Percentiles rank a stretch among this genome's conserved stretches.
phyloP scores from a whole-genome alignment of 2,329 filamentous ascomycete genomes.

The Capronia epimyces region DNA sequence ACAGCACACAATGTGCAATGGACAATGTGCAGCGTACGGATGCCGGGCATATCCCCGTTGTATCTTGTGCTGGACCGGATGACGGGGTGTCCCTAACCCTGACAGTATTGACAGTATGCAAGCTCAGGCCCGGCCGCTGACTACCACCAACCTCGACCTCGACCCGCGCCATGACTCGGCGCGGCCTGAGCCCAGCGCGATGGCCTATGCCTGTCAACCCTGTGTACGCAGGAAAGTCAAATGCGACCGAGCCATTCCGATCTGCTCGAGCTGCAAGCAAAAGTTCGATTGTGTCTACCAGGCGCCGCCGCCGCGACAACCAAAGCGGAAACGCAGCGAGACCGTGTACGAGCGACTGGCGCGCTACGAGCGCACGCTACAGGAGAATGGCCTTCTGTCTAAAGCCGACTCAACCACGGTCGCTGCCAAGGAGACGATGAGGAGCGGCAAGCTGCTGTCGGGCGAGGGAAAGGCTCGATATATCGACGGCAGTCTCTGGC shows the following conservation, averaged over 20 bases:
- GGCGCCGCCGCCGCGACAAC: neutral
- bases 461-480: neutral
- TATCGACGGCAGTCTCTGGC: neutral
- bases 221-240: constrained; percentile 1
- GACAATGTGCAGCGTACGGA: too few species aligned
- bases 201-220: constrained; percentile 2
- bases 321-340: constrained; percentile 1
- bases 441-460: neutral
- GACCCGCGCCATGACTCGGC: neutral
- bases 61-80: too few species aligned
- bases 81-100: too few species aligned
- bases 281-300: constrained; percentile 3
- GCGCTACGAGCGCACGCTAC: constrained; percentile 1
- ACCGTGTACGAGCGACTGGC: neutral
- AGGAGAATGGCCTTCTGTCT: neutral
- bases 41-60: too few species aligned
- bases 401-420: neutral
- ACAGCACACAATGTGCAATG: too few species aligned
- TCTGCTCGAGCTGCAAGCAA: neutral
- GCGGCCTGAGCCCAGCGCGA: neutral
- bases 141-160: too few species aligned
- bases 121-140: too few species aligned
- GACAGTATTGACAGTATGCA: too few species aligned
- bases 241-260: neutral
- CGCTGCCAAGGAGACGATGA: neutral